Evolutionary conservation across 23 red algal genomes (phyloP).

Genomic region (Chondrus crispus): DNA sequence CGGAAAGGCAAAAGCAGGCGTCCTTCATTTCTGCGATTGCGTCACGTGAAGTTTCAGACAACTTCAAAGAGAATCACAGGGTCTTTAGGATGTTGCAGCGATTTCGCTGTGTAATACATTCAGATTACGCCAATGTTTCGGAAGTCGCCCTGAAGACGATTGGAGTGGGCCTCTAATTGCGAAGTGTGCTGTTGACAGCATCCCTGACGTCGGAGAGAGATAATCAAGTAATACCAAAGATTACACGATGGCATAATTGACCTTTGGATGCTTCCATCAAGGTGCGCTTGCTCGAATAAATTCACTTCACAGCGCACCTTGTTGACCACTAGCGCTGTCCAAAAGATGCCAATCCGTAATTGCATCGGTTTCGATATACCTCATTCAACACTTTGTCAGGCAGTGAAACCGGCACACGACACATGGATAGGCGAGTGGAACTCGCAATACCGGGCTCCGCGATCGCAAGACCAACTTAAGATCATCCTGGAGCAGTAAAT

Average conservation of each 20-base stretch:
- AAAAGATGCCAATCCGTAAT: too few relatives aligned
- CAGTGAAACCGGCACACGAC: not conserved
- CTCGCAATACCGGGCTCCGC: not conserved
- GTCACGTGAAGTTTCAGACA: too few relatives aligned
- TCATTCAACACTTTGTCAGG: too few relatives aligned
- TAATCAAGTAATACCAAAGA: not conserved
- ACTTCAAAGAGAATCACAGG: not conserved
- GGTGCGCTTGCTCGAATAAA: constrained; percentile 15
- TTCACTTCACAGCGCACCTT: not conserved
- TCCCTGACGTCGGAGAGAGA: not conserved
- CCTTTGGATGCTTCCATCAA: not conserved
- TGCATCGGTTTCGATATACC: too few relatives aligned
- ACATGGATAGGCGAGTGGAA: not conserved
- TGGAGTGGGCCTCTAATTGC: not conserved
- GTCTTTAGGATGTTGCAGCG: not conserved
- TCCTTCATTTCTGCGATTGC: too few relatives aligned
- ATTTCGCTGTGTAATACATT: not conserved
- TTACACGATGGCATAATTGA: not conserved
- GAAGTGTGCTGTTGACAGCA: not conserved
- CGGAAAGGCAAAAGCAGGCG: too few relatives aligned
- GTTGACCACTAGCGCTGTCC: not conserved
- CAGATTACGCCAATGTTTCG: not conserved
- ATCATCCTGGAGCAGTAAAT: too few relatives aligned
- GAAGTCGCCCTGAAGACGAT: not conserved
- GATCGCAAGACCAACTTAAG: not conserved